phyloP scores from a whole-genome alignment of 1,284 basidiomycete genomes.

The Stygiomarasmius scandens region DNA sequence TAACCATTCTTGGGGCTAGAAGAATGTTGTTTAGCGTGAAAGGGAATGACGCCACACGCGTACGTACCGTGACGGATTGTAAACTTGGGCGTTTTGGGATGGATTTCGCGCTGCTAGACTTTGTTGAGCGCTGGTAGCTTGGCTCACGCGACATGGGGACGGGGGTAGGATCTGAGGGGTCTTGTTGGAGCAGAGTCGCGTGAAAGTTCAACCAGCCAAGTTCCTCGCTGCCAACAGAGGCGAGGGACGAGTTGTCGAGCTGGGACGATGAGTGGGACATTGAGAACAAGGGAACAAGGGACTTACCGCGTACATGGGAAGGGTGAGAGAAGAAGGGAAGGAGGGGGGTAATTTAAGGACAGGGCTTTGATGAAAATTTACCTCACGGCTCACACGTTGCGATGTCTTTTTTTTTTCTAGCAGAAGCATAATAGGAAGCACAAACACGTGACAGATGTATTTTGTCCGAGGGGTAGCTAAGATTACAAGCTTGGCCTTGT shows the following conservation, averaged over 20 bases:
- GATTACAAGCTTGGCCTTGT: constrained; percentile 48
- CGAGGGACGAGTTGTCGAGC: constrained; percentile 32
- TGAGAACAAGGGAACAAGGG: constrained; percentile 2
- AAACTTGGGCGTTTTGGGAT: constrained; percentile 10
- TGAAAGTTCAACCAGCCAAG: constrained; percentile 48
- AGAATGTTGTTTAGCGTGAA: not conserved
- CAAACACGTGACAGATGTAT: constrained; percentile 20
- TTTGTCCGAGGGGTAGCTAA: not conserved
- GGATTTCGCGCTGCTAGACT: constrained; percentile 19
- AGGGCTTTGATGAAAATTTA: constrained; percentile 17
- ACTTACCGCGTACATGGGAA: not conserved
- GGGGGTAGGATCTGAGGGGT: not conserved
- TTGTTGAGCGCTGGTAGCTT: constrained; percentile 20
- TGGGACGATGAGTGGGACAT: constrained; percentile 14
- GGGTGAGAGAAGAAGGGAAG: constrained; percentile 18
- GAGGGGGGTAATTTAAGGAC: constrained; percentile 10
- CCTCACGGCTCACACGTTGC: constrained; percentile 40
- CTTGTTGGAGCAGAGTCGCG: constrained; percentile 25
- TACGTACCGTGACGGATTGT: constrained; percentile 8
- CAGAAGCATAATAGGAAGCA: constrained; percentile 4
- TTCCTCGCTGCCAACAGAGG: constrained; percentile 43
- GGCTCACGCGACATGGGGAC: not conserved
- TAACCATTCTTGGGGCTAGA: constrained; percentile 40
- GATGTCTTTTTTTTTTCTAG: too few relatives aligned
- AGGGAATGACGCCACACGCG: constrained; percentile 3